phyloP scores from a whole-genome alignment of 768 basidiomycete genomes.

The Calocybe indica region DNA sequence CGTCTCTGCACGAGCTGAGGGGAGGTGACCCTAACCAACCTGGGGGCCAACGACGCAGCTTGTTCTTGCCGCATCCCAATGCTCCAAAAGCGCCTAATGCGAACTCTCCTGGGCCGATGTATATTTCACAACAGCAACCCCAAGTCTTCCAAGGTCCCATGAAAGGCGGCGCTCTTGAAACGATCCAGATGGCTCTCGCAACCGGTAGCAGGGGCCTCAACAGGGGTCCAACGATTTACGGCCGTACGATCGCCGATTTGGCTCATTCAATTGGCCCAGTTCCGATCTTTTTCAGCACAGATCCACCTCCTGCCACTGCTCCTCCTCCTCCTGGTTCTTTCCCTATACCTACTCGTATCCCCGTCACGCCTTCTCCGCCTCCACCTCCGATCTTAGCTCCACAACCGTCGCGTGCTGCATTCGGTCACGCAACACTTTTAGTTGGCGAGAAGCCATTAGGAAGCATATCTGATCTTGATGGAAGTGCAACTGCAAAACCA shows the following conservation, averaged over 20 bases:
- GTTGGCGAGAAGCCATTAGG: too few species aligned
- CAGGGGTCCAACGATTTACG: constrained; percentile 55
- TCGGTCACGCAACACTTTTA: background rate
- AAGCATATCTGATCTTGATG: too few species aligned
- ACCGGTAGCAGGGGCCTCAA: constrained; percentile 3
- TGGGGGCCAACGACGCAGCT: constrained; percentile 25
- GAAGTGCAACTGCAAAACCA: too few species aligned
- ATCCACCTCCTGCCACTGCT: constrained; percentile 31
- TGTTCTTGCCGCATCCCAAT: constrained; percentile 42
- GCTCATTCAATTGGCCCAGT: constrained; percentile 46
- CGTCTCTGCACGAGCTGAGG: constrained; percentile 24
- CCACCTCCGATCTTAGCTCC: background rate
- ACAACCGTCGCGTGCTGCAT: background rate
- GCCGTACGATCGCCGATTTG: constrained; percentile 47
- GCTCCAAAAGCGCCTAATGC: constrained; percentile 34
- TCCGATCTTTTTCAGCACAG: constrained; percentile 52
- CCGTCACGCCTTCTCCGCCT: background rate
- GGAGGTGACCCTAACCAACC: constrained; percentile 20
- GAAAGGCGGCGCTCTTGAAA: constrained; percentile 12
- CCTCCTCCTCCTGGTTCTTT: constrained; percentile 8
- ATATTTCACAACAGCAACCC: constrained; percentile 25
- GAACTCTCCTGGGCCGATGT: constrained; percentile 54
- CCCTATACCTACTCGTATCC: constrained; percentile 1
- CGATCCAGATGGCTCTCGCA: constrained; percentile 23
- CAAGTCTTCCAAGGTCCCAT: constrained; percentile 6